A percentile compares a stretch with the other conserved stretches of the same genome.
Conservation (phyloP, 1,139 yeast species). For the Geotrichum europaeum region DNA sequence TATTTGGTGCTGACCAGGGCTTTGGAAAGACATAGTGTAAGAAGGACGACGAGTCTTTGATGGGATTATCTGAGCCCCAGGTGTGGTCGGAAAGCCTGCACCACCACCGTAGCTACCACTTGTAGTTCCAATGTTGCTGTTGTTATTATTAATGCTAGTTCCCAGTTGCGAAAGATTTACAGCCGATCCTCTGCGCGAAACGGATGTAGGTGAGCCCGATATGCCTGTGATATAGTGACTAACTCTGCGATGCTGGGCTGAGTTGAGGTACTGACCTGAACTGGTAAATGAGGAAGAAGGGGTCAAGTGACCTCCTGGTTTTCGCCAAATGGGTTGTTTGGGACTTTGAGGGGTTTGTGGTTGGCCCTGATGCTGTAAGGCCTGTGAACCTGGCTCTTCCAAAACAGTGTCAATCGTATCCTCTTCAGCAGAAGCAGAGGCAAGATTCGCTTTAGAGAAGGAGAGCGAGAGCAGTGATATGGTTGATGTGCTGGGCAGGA, state of each 20-base stretch:
- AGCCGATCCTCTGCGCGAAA: slow-evolving; percentile 13
- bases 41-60: slow-evolving; percentile 4
- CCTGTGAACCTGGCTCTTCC: slow-evolving; percentile 4
- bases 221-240: slow-evolving; percentile 17
- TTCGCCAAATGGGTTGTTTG: slow-evolving; percentile 9
- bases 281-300: slow-evolving; percentile 12
- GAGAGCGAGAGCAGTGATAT: slow-evolving; percentile 18
- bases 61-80: slow-evolving; percentile 12
- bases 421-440: not conserved
- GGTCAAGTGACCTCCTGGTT: slow-evolving; percentile 6
- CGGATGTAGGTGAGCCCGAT: slow-evolving; percentile 13
- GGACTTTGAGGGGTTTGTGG: slow-evolving; percentile 11
- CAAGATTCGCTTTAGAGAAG: slow-evolving; percentile 13
- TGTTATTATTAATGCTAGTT: not conserved
- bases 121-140: not conserved
- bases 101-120: not conserved
- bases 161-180: slow-evolving; percentile 5
- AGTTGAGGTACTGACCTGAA: slow-evolving; percentile 16
- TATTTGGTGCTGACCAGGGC: slow-evolving; percentile 5
- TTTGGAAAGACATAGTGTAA: slow-evolving; percentile 6
- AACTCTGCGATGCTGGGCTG: slow-evolving; percentile 19
- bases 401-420: slow-evolving; percentile 2
- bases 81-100: not conserved
- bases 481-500: slow-evolving; percentile 17
- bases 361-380: not conserved